Conservation (phyloP, 345 rosid species). For the Abelmoschus esculentus region DNA sequence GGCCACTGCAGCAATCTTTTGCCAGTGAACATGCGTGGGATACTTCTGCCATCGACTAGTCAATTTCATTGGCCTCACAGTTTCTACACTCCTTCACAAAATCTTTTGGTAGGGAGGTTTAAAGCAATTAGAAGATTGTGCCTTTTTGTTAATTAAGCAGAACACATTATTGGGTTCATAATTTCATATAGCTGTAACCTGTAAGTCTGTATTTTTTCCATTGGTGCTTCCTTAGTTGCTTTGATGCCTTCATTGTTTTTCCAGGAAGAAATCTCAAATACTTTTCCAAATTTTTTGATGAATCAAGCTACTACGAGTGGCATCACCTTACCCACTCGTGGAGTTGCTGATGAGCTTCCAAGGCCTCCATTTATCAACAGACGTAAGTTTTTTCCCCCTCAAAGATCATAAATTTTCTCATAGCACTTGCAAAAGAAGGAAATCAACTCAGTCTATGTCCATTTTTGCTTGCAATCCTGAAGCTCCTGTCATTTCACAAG, state of each 20-base stretch:
- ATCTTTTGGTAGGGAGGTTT: constrained; percentile 24
- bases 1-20: constrained; percentile 51
- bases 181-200: too few relatives aligned
- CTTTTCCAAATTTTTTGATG: constrained; percentile 24
- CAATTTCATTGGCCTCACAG: constrained; percentile 37
- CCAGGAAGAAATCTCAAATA: constrained; percentile 43
- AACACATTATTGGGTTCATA: background rate
- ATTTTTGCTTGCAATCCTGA: background rate
- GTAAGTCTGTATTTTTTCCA: too few relatives aligned
- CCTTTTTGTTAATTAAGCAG: background rate
- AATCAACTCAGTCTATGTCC: constrained; percentile 7
- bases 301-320: constrained; percentile 31
- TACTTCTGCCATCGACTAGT: constrained; percentile 34
- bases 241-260: background rate
- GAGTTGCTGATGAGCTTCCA: constrained; percentile 34
- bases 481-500: constrained; percentile 1
- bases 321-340: constrained; percentile 19
- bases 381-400: constrained; percentile 23
- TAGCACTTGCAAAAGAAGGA: constrained; percentile 1
- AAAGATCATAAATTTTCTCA: background rate
- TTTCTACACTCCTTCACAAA: constrained; percentile 34
- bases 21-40: constrained; percentile 41
- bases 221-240: background rate
- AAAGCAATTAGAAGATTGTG: background rate
- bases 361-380: constrained; percentile 41